These are phyloP conservation scores for Pseudogymnoascus sp. DNA, from an alignment of 2,329 filamentous ascomycete species.

Conservation along the genomic window DNA sequence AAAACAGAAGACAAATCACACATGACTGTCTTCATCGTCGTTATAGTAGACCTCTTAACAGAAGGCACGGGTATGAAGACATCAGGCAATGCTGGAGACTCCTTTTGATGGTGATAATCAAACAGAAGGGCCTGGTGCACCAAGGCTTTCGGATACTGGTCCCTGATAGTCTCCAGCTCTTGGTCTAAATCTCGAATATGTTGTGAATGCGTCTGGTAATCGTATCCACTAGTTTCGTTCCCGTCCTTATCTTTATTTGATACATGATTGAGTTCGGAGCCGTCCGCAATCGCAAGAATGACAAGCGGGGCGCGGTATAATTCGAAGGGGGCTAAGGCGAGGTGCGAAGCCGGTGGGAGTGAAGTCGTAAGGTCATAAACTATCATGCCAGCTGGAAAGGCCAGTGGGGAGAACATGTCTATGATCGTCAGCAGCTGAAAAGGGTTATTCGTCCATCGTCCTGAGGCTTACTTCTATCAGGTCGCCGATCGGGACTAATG, in stretches of 20 bases:
- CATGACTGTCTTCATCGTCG: conserved; percentile 75
- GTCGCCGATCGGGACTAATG: conserved; percentile 75
- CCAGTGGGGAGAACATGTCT: conserved; percentile 93
- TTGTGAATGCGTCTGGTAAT: conserved; percentile 43
- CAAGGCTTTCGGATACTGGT: conserved; percentile 68
- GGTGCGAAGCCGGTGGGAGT: conserved; percentile 70
- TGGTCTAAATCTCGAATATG: conserved; percentile 55
- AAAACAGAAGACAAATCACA: conserved; percentile 70
- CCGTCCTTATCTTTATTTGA: conserved; percentile 51
- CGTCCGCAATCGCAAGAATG: conserved; percentile 80
- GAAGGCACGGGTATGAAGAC: conserved; percentile 68
- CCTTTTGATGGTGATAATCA: conserved; percentile 52
- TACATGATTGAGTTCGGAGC: conserved; percentile 55
- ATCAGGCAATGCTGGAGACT: conserved; percentile 52
- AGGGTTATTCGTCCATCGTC: not conserved
- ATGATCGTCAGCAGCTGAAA: conserved; percentile 16
- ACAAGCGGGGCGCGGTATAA: conserved; percentile 78
- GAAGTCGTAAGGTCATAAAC: conserved; percentile 83
- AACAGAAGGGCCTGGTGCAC: conserved; percentile 77
- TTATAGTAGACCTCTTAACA: conserved; percentile 59
- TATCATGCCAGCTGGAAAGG: conserved; percentile 78
- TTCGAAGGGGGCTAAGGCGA: conserved; percentile 81
- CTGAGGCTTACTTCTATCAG: conserved; percentile 67
- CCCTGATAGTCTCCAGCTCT: conserved; percentile 64
- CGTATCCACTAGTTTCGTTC: conserved; percentile 45